These are phyloP conservation scores for Phialocephala sp. DNA, from an alignment of 2,329 filamentous ascomycete species.

Conservation along the genomic window DNA sequence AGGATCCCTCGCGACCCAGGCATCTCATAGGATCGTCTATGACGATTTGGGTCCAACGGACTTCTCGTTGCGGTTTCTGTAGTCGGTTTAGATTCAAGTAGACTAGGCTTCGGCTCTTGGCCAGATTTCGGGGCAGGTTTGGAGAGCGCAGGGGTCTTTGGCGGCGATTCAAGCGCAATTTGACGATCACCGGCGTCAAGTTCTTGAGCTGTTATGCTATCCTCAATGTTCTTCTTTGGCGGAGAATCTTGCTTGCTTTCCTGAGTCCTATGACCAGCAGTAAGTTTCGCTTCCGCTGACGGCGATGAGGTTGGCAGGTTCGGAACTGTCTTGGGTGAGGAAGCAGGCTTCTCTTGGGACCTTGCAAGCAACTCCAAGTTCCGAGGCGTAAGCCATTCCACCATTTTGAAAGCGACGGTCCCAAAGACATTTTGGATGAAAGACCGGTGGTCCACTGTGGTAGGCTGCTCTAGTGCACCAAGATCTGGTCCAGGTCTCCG, in stretches of 20 bases:
- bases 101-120: not conserved
- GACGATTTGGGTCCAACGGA: not conserved
- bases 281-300: not conserved
- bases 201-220: not conserved
- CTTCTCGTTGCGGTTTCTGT: not conserved
- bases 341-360: slow-evolving; percentile 15
- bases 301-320: not conserved
- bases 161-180: not conserved
- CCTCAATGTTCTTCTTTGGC: not conserved
- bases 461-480: slow-evolving; percentile 32
- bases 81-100: not conserved
- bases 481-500: slow-evolving; percentile 14
- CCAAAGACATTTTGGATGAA: slow-evolving; percentile 70
- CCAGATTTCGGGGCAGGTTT: not conserved
- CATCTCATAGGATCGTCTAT: not conserved
- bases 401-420: slow-evolving; percentile 70
- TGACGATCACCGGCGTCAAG: not conserved
- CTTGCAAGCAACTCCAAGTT: slow-evolving; percentile 40
- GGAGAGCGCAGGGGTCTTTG: not conserved
- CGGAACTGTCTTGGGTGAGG: not conserved
- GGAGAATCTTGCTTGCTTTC: not conserved
- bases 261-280: not conserved
- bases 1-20: slow-evolving; percentile 34
- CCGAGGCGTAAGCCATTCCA: slow-evolving; percentile 71
- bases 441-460: slow-evolving; percentile 62